Percentiles rank a stretch among this genome's conserved stretches.
These are phyloP conservation scores for Torulaspora globosa DNA, from an alignment of 1,139 yeast species.

Conservation along the genomic window DNA sequence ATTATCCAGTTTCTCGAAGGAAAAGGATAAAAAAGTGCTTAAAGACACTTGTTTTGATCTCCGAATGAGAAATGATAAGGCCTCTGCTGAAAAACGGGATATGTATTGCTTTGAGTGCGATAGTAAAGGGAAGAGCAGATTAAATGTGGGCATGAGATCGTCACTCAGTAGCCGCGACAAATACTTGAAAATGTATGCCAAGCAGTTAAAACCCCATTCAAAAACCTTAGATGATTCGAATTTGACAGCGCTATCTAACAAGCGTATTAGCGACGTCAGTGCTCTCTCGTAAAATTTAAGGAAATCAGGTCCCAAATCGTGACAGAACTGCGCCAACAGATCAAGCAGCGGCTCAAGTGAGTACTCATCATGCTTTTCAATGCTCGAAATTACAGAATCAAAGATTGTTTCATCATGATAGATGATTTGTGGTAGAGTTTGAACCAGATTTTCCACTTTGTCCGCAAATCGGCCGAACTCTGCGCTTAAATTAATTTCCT, in stretches of 20 bases:
- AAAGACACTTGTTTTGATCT: conserved; percentile 56
- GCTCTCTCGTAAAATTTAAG: conserved; percentile 60
- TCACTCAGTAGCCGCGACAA: conserved; percentile 58
- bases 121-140: conserved; percentile 60
- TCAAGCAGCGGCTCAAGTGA: conserved; percentile 82
- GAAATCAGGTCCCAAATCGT: conserved; percentile 90
- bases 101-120: conserved; percentile 58
- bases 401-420: conserved; percentile 66
- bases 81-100: conserved; percentile 84
- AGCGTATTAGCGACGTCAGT: conserved; percentile 47
- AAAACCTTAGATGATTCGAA: conserved; percentile 51
- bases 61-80: conserved; percentile 76
- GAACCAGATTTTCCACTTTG: conserved; percentile 51
- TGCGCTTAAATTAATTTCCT: conserved; percentile 75
- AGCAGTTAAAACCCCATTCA: conserved; percentile 79
- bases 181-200: conserved; percentile 88
- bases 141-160: conserved; percentile 66
- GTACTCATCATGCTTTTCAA: conserved; percentile 55
- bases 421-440: conserved; percentile 76
- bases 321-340: conserved; percentile 77
- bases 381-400: conserved; percentile 48
- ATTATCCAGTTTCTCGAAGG: conserved; percentile 47
- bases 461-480: conserved; percentile 62
- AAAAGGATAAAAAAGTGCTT: conserved; percentile 45
- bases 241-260: conserved; percentile 48